Evolutionary conservation across 1,284 basidiomycete genomes (phyloP), one percentile per base, ranked within the genome.

Genomic region (Boletellus sp.): DNA sequence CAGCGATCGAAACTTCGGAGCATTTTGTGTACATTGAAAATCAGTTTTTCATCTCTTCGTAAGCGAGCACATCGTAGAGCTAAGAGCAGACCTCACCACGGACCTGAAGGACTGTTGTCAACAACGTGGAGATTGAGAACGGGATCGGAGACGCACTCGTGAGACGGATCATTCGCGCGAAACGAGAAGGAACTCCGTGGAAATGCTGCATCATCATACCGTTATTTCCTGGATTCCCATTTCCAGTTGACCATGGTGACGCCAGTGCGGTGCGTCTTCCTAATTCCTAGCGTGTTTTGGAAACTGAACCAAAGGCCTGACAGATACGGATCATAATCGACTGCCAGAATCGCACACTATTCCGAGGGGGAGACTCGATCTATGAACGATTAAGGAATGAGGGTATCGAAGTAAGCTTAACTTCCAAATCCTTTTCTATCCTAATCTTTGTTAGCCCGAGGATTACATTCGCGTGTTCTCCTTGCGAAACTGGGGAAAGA

Each of bases 11-110:
- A 69, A 78, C 93, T 66, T 97, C 93, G 18, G 93, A 98, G 55
- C 90, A 92, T 63, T 94, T 93, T 62, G 89, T 94, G 21, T 93
- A 94, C 71, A 93, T 94, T 54, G 94, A 98, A 70, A 98, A 99
- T 66, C 96, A 99, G 69, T 99, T 98, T 75, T 99, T 99, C 73
- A 94, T 99, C 65, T 91, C 94, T 0, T 97, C 91, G 81, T 91
- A 67, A 65, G 85, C 70, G 19, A 44, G 35, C 10, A 48, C 41
- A 28, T 35, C 13, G 19, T 40, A 36, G 12, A 37, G 10, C 24
- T 26, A 32, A 43, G 33, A 26, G n/a, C 38, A 36, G 11, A 28
- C 0, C 48, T 67, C 47, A 53, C 39, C 32, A 37, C 16, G 22
- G 19, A 22, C 33, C 46, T 21, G 10, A 59, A 91, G 92, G 21